Evolutionary conservation across 768 basidiomycete genomes (phyloP), one percentile per base, ranked within the genome.

Genomic region (Leccinum uliginosum): DNA sequence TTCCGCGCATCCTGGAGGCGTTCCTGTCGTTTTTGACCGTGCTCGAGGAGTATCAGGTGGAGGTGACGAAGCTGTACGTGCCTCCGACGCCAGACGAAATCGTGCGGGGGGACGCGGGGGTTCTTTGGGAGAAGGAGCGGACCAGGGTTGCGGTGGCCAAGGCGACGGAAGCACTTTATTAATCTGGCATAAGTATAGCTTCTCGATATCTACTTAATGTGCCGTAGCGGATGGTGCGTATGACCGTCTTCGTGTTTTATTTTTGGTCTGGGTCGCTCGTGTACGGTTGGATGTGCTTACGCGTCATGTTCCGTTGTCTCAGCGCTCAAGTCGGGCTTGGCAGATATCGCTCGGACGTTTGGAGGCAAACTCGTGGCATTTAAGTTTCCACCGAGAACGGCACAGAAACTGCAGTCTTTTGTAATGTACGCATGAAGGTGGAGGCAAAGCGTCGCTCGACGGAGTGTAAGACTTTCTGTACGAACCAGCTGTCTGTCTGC

Each of bases 1-100:
- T 92, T 19, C 87, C 91, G 0, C 84, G 83, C 57, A 83, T 92
- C 27, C 69, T 95, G 3, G 92, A 95, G 68, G 87, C 87, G 0
- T 74, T 93, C 60, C 67, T 88, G 12, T 79, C 80, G 0, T 88
- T 86, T 74, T 76, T 91, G 19, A 67, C 70, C 1, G 87, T 83
- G 1, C 70, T 92, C 19, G 91, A 93, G 61, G 78, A 79, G 29
- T 86, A 86, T 56, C 81, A 83, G 55, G 67, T 62, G 1, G 83
- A 86, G 62, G 68, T 91, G 27, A 72, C 71, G 53, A 71, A 75
- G 3, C 61, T 72, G 21, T 74, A 76, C 59, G 70, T 73, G 4
- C 73, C 75, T 4, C 73, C 77, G 1, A 63, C 72, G 0, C 71
- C 73, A 0, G 74, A 78, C 17, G 71, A 73, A 40, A 60, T 72